These are phyloP conservation scores for Colletotrichum ledebouriae DNA, from an alignment of 2,329 filamentous ascomycete species.

Conservation along the genomic window DNA sequence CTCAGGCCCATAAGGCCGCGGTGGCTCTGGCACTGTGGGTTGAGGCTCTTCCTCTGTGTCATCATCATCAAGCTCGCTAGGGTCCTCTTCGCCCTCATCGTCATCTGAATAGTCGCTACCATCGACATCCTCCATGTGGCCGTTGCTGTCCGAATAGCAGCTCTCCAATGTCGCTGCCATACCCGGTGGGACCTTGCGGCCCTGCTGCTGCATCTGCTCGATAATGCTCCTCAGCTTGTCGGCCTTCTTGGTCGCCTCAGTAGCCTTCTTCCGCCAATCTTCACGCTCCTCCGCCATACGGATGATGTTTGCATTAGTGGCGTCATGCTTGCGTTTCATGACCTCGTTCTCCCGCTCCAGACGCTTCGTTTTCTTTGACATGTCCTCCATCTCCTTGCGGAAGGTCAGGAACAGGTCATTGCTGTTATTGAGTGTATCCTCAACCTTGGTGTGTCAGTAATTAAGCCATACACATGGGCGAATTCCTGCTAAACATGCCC, in stretches of 20 bases:
- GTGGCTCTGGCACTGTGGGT: conserved; percentile 51
- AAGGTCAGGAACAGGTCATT: conserved; percentile 98
- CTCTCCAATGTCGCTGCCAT: conserved; percentile 71
- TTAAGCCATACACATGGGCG: not conserved
- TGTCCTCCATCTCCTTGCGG: conserved; percentile 99
- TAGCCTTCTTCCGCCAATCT: conserved; percentile 77
- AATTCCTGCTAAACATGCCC: conserved; percentile 44
- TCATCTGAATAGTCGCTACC: conserved; percentile 76
- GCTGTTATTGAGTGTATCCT: conserved; percentile 98
- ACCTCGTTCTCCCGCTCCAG: conserved; percentile 96
- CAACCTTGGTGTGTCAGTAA: conserved; percentile 74
- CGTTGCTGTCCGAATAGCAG: conserved; percentile 67
- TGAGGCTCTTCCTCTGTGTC: conserved; percentile 66
- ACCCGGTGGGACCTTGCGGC: conserved; percentile 79
- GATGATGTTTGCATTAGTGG: conserved; percentile 93
- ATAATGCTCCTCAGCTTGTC: conserved; percentile 95
- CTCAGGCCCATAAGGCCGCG: conserved; percentile 62
- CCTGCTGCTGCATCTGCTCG: conserved; percentile 95
- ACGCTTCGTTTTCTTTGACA: conserved; percentile 98
- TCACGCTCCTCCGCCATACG: conserved; percentile 98
- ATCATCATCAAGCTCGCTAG: conserved; percentile 76
- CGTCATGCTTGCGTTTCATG: conserved; percentile 91
- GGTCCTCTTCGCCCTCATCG: conserved; percentile 72
- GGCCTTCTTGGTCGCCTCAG: conserved; percentile 74
- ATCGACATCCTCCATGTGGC: conserved; percentile 65